A percentile compares a stretch with the other conserved stretches of the same genome.
These are phyloP conservation scores for Amanita fuliginea DNA, from an alignment of 768 basidiomycete species.

Conservation along the genomic window DNA sequence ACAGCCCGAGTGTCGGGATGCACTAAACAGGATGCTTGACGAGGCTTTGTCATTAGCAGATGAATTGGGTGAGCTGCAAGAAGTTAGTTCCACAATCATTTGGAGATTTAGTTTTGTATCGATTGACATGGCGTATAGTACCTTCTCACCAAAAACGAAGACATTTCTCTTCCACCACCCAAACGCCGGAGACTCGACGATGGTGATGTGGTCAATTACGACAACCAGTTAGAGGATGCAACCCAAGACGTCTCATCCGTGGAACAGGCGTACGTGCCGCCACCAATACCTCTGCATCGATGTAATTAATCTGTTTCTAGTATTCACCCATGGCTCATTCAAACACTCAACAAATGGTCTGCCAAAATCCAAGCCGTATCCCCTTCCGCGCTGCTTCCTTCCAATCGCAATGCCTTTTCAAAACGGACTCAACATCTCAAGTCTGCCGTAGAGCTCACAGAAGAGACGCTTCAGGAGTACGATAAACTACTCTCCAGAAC, in stretches of 20 bases:
- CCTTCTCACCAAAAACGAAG: slow-evolving; percentile 36
- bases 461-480: slow-evolving; percentile 55
- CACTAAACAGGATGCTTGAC: slow-evolving; percentile 41
- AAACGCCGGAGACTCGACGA: slow-evolving; percentile 41
- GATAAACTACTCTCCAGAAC: slow-evolving; percentile 54
- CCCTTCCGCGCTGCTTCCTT: slow-evolving; percentile 61
- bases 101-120: not conserved
- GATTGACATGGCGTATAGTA: slow-evolving; percentile 19
- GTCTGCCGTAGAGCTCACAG: slow-evolving; percentile 65
- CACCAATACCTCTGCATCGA: not conserved
- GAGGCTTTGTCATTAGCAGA: slow-evolving; percentile 54
- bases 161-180: slow-evolving; percentile 34
- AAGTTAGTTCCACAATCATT: slow-evolving; percentile 28
- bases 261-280: slow-evolving; percentile 39
- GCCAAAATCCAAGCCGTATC: slow-evolving; percentile 91
- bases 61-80: slow-evolving; percentile 58
- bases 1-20: slow-evolving; percentile 28
- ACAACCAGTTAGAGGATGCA: slow-evolving; percentile 29
- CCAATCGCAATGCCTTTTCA: slow-evolving; percentile 60
- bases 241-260: slow-evolving; percentile 30
- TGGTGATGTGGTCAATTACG: slow-evolving; percentile 21
- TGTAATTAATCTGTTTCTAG: slow-evolving; percentile 21
- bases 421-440: slow-evolving; percentile 45
- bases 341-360: slow-evolving; percentile 90
- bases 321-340: slow-evolving; percentile 57